phyloP scores from a whole-genome alignment of 192 early-diverging fungal species.

The Podila epigama region DNA sequence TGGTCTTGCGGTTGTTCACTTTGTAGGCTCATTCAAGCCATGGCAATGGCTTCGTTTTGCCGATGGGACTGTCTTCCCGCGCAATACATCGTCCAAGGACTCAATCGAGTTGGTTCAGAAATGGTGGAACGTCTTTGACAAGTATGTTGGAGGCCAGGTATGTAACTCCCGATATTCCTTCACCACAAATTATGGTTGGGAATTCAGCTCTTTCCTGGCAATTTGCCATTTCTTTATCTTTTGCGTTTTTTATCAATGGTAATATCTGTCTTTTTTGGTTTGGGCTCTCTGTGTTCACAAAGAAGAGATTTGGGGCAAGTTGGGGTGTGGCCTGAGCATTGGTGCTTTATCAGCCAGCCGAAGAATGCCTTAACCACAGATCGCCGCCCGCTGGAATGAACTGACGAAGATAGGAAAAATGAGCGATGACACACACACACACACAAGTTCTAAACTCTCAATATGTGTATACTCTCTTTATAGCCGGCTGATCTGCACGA shows the following conservation, averaged over 20 bases:
- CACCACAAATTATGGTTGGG: neutral
- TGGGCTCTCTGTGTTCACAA: slow-evolving; percentile 3
- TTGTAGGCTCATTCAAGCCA: slow-evolving; percentile 89
- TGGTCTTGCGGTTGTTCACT: slow-evolving; percentile 84
- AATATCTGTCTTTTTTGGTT: slow-evolving; percentile 28
- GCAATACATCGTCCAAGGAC: slow-evolving; percentile 57
- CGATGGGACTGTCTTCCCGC: slow-evolving; percentile 62
- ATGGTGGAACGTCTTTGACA: slow-evolving; percentile 81
- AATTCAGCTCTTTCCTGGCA: neutral
- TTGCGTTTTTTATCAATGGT: slow-evolving; percentile 19
- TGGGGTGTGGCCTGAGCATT: slow-evolving; percentile 33
- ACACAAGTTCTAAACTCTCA: neutral
- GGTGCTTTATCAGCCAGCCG: neutral
- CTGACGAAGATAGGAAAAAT: too few relatives aligned
- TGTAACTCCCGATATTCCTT: slow-evolving; percentile 24
- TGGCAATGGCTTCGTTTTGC: slow-evolving; percentile 81
- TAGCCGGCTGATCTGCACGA: slow-evolving; percentile 38
- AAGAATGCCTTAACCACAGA: too few relatives aligned
- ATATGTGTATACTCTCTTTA: neutral
- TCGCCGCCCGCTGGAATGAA: too few relatives aligned
- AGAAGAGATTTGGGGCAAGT: slow-evolving; percentile 3
- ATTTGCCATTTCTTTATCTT: neutral
- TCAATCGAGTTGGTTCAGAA: slow-evolving; percentile 62
- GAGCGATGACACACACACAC: too few relatives aligned
- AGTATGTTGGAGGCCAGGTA: slow-evolving; percentile 55